Conservation (phyloP, 345 rosid genomes). For the Arabidopsis suecica region DNA sequence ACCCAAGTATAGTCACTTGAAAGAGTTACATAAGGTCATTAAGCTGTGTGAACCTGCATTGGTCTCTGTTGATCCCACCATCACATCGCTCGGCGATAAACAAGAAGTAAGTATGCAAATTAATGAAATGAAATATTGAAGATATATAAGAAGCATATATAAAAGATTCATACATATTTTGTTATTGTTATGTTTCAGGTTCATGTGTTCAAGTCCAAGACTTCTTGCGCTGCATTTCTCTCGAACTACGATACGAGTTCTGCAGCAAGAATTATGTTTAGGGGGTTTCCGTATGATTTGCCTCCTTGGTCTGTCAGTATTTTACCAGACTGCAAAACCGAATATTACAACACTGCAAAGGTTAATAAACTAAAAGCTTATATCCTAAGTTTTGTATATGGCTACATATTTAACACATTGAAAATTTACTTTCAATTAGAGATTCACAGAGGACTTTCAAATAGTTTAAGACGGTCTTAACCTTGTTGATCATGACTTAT, state of each 20-base stretch:
- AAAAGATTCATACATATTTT: not conserved
- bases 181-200: slow-evolving; percentile 51
- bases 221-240: slow-evolving; percentile 81
- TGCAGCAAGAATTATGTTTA: slow-evolving; percentile 59
- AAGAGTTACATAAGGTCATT: slow-evolving; percentile 72
- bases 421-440: not conserved
- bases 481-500: not conserved
- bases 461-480: slow-evolving; percentile 42
- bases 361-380: slow-evolving; percentile 46
- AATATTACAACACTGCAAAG: slow-evolving; percentile 73
- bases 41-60: slow-evolving; percentile 73
- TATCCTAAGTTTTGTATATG: not conserved
- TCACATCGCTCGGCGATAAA: slow-evolving; percentile 61
- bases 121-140: not conserved
- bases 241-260: slow-evolving; percentile 59
- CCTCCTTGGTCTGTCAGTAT: slow-evolving; percentile 98
- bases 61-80: slow-evolving; percentile 55
- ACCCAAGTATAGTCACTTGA: slow-evolving; percentile 79
- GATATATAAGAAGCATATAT: slow-evolving; percentile 1
- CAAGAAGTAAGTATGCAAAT: slow-evolving; percentile 60
- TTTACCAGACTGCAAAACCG: slow-evolving; percentile 79
- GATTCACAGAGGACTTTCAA: slow-evolving; percentile 29
- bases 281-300: slow-evolving; percentile 58
- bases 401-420: not conserved
- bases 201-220: slow-evolving; percentile 64